Base-by-base conservation (phyloP, 179 eudicot genomes). In the Beta corolliflora region DNA sequence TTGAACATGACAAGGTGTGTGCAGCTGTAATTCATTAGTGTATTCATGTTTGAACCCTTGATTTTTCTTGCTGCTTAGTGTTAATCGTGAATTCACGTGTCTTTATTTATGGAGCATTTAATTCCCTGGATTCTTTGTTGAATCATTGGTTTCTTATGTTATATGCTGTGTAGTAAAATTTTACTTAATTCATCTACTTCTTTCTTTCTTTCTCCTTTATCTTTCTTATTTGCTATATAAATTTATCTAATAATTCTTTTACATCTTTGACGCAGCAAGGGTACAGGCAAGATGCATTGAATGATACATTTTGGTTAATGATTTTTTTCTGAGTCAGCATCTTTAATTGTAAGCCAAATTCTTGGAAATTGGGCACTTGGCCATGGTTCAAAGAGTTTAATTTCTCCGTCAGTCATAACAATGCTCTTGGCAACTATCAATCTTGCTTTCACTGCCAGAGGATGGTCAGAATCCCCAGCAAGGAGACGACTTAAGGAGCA, bases 251-350 rank as follows among this genome's bases (percentile, higher is more conserved):
- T 46, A 31, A 60, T 61, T 41, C 45, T 4, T 67, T 3, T 74
- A 45, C 21, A 61, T 77, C 73, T 78, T 81, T 67, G 18, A 65
- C 86, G 87, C 93, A 96, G 99, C 89, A 86, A 77, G 98, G 92
- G 59, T 89, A 88, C 86, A 86, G 96, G 87, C 93, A 92, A 81
- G 99, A 96, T 80, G 81, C 88, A 54, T 82, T 94, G 82, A 93
- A 87, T 89, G 98, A 93, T 81, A 88, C 91, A 81, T 96, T 93
- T 86, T 96, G 98, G 98, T 82, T 92, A 78, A 90, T 96, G 97
- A 81, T n/a, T 86, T 41, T 96, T 94, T 84, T 83, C 68, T 44
- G 93, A 93, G 77, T 91, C 94, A 79, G 91, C 93, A 80, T 88
- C 91, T 70, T 83, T 91, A 31, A 81, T 94, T 52, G 93, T 90